These are phyloP conservation scores for Teunomyces cretensis DNA, from an alignment of 805 yeast species.

Conservation along the genomic window DNA sequence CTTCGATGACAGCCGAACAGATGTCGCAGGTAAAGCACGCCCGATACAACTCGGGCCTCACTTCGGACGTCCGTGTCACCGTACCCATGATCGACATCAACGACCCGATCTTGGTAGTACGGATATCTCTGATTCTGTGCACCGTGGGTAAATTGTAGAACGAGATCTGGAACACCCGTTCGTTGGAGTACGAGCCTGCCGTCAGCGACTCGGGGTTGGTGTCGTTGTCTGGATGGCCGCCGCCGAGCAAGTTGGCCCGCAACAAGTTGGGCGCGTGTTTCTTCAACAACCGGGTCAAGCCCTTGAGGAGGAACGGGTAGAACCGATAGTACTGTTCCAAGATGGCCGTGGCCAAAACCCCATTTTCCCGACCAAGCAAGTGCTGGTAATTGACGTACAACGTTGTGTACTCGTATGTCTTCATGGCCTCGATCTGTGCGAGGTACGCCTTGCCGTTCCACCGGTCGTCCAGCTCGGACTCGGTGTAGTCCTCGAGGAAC, in stretches of 20 bases:
- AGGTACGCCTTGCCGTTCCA: constrained; percentile 64
- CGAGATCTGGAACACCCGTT: constrained; percentile 83
- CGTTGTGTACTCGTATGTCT: constrained; percentile 69
- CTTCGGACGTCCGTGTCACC: constrained; percentile 94
- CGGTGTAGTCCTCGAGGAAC: constrained; percentile 68
- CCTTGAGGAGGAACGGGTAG: constrained; percentile 77
- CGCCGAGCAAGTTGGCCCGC: constrained; percentile 45
- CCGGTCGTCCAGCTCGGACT: constrained; percentile 32
- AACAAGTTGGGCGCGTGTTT: constrained; percentile 70
- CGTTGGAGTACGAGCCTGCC: constrained; percentile 46
- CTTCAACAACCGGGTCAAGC: constrained; percentile 70
- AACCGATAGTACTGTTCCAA: constrained; percentile 91
- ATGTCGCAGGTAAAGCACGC: constrained; percentile 88
- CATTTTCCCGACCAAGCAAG: constrained; percentile 70
- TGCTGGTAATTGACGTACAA: constrained; percentile 85
- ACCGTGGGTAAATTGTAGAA: constrained; percentile 82
- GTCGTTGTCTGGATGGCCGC: constrained; percentile 35
- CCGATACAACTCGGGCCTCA: constrained; percentile 86
- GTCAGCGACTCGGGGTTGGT: constrained; percentile 14
- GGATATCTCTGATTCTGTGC: constrained; percentile 82
- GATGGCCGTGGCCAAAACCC: constrained; percentile 86
- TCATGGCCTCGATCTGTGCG: constrained; percentile 80
- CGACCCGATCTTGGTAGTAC: constrained; percentile 86
- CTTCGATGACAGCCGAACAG: constrained; percentile 82
- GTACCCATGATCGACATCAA: constrained; percentile 88